Percentiles rank a stretch among this genome's conserved stretches.
These are phyloP conservation scores for Cardamine occulta DNA, from an alignment of 345 rosid species.

Conservation along the genomic window DNA sequence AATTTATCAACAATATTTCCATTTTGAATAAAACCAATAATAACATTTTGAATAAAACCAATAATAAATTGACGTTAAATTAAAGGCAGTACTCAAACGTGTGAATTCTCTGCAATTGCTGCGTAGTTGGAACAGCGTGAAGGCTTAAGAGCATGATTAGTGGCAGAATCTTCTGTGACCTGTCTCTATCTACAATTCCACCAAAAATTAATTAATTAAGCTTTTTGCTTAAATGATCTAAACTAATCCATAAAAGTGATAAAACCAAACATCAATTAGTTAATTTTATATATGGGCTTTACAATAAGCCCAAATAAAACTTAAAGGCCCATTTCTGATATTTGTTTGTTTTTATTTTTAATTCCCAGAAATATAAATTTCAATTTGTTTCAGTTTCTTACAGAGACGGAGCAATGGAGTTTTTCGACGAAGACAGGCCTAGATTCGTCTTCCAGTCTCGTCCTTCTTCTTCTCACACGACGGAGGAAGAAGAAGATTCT, in stretches of 20 bases:
- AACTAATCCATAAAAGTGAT: not conserved
- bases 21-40: not conserved
- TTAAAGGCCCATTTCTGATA: not conserved
- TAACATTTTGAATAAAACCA: not conserved
- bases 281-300: not conserved
- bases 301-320: not conserved
- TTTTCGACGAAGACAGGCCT: conserved; percentile 85
- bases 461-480: conserved; percentile 42
- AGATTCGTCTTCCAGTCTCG: conserved; percentile 76
- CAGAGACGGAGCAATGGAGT: conserved; percentile 62
- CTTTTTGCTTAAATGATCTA: not conserved
- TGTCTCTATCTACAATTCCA: not conserved
- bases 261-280: not conserved
- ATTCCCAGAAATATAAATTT: not conserved
- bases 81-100: not conserved
- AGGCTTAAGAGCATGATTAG: not conserved
- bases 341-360: not conserved
- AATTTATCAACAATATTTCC: not conserved
- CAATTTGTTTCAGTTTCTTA: conserved; percentile 21
- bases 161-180: conserved; percentile 5
- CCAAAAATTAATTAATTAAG: not conserved
- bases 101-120: not conserved
- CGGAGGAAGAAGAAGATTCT: conserved; percentile 22
- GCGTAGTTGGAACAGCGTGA: not conserved
- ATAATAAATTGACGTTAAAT: conserved; percentile 4